A percentile compares a stretch with the other conserved stretches of the same genome.
Evolutionary conservation across 2,329 filamentous ascomycete genomes (phyloP).

Genomic region (Pyrenophora graminea): DNA sequence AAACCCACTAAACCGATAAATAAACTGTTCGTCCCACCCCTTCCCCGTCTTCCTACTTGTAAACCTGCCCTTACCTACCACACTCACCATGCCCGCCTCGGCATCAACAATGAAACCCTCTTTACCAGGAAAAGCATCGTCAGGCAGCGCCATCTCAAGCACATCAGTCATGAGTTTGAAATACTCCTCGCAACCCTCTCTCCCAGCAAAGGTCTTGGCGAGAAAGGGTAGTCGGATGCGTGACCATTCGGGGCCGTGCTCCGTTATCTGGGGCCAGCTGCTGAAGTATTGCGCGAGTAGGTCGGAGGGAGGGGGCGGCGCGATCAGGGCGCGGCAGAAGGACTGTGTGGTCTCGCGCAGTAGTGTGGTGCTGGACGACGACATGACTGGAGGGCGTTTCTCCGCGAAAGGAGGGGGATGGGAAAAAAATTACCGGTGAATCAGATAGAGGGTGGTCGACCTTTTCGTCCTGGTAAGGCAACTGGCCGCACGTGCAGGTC

Average conservation of each 20-base stretch:
- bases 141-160: constrained; percentile 39
- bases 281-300: constrained; percentile 38
- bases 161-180: constrained; percentile 42
- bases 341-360: constrained; percentile 32
- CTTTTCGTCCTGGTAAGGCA: constrained; percentile 1
- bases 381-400: constrained; percentile 13
- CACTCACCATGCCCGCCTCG: constrained; percentile 42
- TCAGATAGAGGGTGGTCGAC: neutral
- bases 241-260: constrained; percentile 50
- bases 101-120: constrained; percentile 46
- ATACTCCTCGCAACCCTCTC: constrained; percentile 45
- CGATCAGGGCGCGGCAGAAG: constrained; percentile 39
- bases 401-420: neutral
- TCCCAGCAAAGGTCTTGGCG: constrained; percentile 43
- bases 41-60: constrained; percentile 47
- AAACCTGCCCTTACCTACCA: constrained; percentile 44
- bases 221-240: constrained; percentile 46
- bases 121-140: constrained; percentile 40
- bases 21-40: constrained; percentile 48
- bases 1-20: constrained; percentile 49
- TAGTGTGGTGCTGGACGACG: constrained; percentile 20
- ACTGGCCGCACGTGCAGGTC: neutral
- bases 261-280: constrained; percentile 43
- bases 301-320: constrained; percentile 27
- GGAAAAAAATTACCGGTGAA: neutral